Conservation (phyloP, 257 asterid genomes). For the Leptodermis oblonga region DNA sequence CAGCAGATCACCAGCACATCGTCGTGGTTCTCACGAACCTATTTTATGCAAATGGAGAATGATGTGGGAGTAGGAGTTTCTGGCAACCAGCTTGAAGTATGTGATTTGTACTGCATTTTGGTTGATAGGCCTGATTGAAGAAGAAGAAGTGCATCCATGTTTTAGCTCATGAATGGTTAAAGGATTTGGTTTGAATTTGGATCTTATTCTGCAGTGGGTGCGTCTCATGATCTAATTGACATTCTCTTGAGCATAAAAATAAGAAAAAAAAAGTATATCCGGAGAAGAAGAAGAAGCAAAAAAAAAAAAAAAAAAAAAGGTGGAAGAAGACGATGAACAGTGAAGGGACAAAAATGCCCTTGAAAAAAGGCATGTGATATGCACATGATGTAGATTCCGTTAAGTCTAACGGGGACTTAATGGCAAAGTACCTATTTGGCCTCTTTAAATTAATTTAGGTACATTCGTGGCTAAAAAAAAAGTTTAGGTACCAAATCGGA, state of each 20-base stretch:
- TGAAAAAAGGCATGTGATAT: too few species aligned
- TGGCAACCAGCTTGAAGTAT: not conserved
- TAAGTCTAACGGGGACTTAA: too few species aligned
- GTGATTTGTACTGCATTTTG: constrained; percentile 16
- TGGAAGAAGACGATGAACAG: too few species aligned
- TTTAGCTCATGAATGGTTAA: constrained; percentile 14
- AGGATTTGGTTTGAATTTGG: constrained; percentile 20
- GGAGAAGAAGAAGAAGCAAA: too few species aligned
- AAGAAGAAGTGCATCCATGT: constrained; percentile 12
- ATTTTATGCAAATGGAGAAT: constrained; percentile 35
- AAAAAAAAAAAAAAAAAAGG: too few species aligned
- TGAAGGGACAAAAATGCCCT: too few species aligned
- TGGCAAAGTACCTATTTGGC: too few species aligned
- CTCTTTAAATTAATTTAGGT: too few species aligned
- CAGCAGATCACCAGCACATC: constrained; percentile 42
- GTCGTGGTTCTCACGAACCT: constrained; percentile 38
- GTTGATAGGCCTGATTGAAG: constrained; percentile 25
- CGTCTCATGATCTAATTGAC: constrained; percentile 14
- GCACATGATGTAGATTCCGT: too few species aligned
- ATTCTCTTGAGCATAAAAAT: constrained; percentile 10
- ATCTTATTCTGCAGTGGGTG: constrained; percentile 20
- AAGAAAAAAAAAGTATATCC: too few species aligned
- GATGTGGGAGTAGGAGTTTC: constrained; percentile 16
- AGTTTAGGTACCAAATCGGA: too few species aligned
- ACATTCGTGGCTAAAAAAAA: too few species aligned